Evolutionary conservation across 208 protist species (phyloP).

Genomic region (Leishmania tarentolae): DNA sequence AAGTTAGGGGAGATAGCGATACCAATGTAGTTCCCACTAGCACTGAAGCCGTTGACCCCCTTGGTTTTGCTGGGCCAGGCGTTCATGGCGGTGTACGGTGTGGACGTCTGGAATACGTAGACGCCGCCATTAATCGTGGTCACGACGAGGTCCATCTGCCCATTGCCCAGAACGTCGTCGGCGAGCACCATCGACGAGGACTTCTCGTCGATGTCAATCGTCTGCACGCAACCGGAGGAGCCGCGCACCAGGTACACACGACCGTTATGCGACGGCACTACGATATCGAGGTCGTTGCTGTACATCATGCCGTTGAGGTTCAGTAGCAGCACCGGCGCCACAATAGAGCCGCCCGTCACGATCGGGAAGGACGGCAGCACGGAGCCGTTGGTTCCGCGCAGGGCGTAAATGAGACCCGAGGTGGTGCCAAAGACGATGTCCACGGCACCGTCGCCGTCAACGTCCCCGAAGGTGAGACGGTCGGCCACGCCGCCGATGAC

Average conservation of each 20-base stretch:
- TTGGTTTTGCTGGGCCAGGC: constrained; percentile 74
- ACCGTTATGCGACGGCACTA: constrained; percentile 89
- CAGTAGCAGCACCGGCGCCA: constrained; percentile 69
- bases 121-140: constrained; percentile 87
- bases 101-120: constrained; percentile 80
- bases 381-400: constrained; percentile 63
- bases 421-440: constrained; percentile 89
- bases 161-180: constrained; percentile 91
- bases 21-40: constrained; percentile 72
- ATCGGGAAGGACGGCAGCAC: constrained; percentile 74
- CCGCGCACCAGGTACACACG: constrained; percentile 87
- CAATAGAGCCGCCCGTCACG: constrained; percentile 71
- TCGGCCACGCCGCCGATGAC: constrained; percentile 70
- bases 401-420: constrained; percentile 82
- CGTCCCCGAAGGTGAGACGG: constrained; percentile 84
- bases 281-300: constrained; percentile 59
- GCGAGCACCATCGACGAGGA: constrained; percentile 88
- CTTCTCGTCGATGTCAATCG: constrained; percentile 91
- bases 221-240: constrained; percentile 76
- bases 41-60: constrained; percentile 78
- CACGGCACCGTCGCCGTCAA: constrained; percentile 87
- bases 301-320: constrained; percentile 49
- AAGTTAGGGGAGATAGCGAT: constrained; percentile 66
- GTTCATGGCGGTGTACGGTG: constrained; percentile 79
- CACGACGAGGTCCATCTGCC: constrained; percentile 89